A percentile compares a stretch with the other conserved stretches of the same genome.
Evolutionary conservation across 352 stramenopile species (phyloP).

Genomic region (Peronosclerospora sorghi): DNA sequence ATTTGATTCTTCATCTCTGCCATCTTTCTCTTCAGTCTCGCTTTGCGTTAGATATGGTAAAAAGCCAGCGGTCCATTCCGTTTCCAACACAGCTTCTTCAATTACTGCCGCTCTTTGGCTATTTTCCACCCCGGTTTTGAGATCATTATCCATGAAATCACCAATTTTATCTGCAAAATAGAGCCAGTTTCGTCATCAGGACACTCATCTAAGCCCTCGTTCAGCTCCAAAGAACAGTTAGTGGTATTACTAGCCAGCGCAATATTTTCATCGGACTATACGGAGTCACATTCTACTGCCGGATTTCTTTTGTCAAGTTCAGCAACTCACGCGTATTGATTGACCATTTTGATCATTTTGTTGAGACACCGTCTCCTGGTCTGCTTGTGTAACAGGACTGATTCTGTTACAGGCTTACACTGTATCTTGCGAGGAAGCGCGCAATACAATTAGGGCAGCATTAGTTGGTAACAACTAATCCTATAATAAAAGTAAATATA

Average conservation of each 20-base stretch:
- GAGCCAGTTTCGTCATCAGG: slow-evolving; percentile 13
- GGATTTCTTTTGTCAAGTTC: slow-evolving; percentile 5
- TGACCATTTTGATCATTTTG: slow-evolving; percentile 1
- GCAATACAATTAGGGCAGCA: too few relatives aligned
- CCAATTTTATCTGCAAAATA: slow-evolving; percentile 8
- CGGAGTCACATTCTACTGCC: slow-evolving; percentile 5
- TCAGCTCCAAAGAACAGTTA: background rate
- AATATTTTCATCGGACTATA: slow-evolving; percentile 1
- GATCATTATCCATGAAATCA: slow-evolving; percentile 5
- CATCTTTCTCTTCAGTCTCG: slow-evolving; percentile 7
- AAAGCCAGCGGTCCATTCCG: background rate
- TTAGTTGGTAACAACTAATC: too few relatives aligned
- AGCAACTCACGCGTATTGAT: slow-evolving; percentile 2
- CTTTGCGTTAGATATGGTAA: background rate
- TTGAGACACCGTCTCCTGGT: background rate
- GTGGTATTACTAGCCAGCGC: too few relatives aligned
- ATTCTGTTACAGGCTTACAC: too few relatives aligned
- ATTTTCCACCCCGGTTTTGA: background rate
- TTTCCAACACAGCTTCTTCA: background rate
- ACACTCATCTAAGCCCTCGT: slow-evolving; percentile 1
- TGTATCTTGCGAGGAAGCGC: too few relatives aligned
- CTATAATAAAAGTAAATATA: too few relatives aligned
- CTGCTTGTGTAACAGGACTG: too few relatives aligned
- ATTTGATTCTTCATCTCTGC: slow-evolving; percentile 1
- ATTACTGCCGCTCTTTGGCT: background rate